Conservation (phyloP, 2,329 filamentous ascomycete species). For the Sphaceloma murrayae region DNA sequence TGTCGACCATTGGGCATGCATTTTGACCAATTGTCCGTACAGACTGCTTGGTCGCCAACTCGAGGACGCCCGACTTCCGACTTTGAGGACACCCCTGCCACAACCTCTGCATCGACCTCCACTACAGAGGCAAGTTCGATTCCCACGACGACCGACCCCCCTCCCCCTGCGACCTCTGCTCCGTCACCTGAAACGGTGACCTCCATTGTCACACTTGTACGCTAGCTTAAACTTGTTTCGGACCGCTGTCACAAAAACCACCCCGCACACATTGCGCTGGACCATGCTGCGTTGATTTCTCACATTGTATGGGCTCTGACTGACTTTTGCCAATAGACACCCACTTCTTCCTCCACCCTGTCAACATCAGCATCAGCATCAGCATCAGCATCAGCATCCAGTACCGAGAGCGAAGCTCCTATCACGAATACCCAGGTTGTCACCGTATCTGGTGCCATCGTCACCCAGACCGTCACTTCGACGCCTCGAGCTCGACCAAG, state of each 20-base stretch:
- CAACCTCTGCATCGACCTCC: constrained; percentile 9
- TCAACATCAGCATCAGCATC: constrained; percentile 20
- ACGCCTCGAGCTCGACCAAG: constrained; percentile 26
- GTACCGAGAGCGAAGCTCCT: constrained; percentile 19
- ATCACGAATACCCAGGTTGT: constrained; percentile 32
- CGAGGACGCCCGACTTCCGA: constrained; percentile 18
- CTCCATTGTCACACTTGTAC: constrained; percentile 14
- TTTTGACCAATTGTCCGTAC: constrained; percentile 17
- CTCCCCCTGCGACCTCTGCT: background rate
- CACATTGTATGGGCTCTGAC: too few species aligned
- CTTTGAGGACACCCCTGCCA: constrained; percentile 19
- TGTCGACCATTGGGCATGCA: background rate
- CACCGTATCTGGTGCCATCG: constrained; percentile 35
- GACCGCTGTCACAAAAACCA: constrained; percentile 21
- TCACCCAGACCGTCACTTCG: constrained; percentile 38
- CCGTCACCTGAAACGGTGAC: constrained; percentile 15
- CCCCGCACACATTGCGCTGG: constrained; percentile 10
- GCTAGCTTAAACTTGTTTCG: constrained; percentile 5
- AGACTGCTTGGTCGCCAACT: constrained; percentile 19
- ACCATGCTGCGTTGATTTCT: constrained; percentile 19
- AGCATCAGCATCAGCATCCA: constrained; percentile 4
- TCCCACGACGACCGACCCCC: constrained; percentile 10
- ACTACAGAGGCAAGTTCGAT: constrained; percentile 20
- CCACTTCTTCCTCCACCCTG: constrained; percentile 19
- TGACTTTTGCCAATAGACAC: constrained; percentile 13